Base-by-base conservation (phyloP, 495 filamentous ascomycete genomes). In the Penicillium salamii region DNA sequence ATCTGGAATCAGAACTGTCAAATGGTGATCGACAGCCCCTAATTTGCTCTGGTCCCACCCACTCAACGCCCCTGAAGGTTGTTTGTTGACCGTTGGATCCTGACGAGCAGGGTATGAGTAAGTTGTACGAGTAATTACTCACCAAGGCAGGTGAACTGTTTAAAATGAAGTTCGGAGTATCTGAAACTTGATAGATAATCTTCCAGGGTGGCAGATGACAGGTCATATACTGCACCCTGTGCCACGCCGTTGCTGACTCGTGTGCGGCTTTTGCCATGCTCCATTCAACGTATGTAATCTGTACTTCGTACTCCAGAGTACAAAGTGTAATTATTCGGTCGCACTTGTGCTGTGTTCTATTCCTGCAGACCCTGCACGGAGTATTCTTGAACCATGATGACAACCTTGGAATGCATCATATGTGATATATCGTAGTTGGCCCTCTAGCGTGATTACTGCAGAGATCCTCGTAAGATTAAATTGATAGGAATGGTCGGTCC, bases 21-120 rank as follows among this genome's bases (percentile, higher is more conserved):
- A 61, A 61, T 55, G 42, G 15, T 48, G 58, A 61, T 61, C 58
- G 58, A 53, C 58, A 52, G 53, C 29, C 49, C 40, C 41, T 61
- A 58, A 58, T 58, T 61, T 58, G 38, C 50, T 47, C 21, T 19
- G 17, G 49, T 45, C 34, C 55, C 52, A 61, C 55, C 20, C 3
- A 36, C 24, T 18, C 55, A 53, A 42, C 33, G 24, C 39, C 43
- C 49, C 33, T 42, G 39, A 48, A 32, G 18, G 42, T 50, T 34
- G 38, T 14, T 28, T 35, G 29, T 51, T 47, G 29, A 18, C 24
- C 11, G 26, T 49, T 39, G 17, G 4, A 12, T 9, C 15, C 14
- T 43, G 17, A 17, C 5, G 14, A 28, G 4, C 7, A n/a, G 23
- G 23, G 3, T 26, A 18, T 12, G 29, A 7, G 5, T 12, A 32